Percentiles rank a stretch among this genome's conserved stretches.
phyloP scores from a whole-genome alignment of 2,329 filamentous ascomycete species.

The Biscogniauxia mediterranea region DNA sequence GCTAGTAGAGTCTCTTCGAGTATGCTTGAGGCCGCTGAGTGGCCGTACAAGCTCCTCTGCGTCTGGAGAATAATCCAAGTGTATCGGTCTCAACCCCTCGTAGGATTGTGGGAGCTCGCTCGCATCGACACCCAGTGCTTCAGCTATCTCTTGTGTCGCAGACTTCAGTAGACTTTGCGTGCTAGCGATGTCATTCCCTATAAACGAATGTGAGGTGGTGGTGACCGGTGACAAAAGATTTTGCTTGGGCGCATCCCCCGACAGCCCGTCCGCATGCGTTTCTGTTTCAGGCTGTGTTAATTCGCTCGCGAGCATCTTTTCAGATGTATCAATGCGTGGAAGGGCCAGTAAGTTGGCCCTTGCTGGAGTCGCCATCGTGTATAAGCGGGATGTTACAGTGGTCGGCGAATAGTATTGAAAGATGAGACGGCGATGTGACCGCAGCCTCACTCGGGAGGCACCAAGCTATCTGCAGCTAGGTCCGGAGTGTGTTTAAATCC shows the following conservation, averaged over 20 bases:
- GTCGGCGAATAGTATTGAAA: too few relatives aligned
- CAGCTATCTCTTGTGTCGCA: constrained; percentile 24
- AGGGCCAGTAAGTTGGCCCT: too few relatives aligned
- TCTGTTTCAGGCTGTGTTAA: too few relatives aligned
- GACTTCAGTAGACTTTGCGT: constrained; percentile 24
- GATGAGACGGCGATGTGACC: too few relatives aligned
- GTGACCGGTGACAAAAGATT: constrained; percentile 19
- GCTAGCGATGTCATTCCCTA: constrained; percentile 8
- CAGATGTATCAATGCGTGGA: too few relatives aligned
- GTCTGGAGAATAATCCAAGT: constrained; percentile 7
- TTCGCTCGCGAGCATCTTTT: too few relatives aligned
- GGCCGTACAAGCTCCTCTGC: not conserved
- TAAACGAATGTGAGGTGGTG: constrained; percentile 20
- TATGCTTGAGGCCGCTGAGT: not conserved
- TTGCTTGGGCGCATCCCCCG: constrained; percentile 1
- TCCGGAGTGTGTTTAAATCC: too few relatives aligned
- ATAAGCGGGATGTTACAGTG: too few relatives aligned
- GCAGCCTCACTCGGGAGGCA: too few relatives aligned
- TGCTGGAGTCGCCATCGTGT: too few relatives aligned
- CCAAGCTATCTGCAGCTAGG: too few relatives aligned
- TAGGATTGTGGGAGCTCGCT: constrained; percentile 28
- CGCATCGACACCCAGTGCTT: constrained; percentile 28
- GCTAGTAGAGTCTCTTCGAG: constrained; percentile 6
- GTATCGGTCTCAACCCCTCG: constrained; percentile 4
- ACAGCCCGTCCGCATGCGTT: too few relatives aligned